Base-by-base conservation (phyloP, 495 filamentous ascomycete species). In the Thermochaetoides thermophila region DNA sequence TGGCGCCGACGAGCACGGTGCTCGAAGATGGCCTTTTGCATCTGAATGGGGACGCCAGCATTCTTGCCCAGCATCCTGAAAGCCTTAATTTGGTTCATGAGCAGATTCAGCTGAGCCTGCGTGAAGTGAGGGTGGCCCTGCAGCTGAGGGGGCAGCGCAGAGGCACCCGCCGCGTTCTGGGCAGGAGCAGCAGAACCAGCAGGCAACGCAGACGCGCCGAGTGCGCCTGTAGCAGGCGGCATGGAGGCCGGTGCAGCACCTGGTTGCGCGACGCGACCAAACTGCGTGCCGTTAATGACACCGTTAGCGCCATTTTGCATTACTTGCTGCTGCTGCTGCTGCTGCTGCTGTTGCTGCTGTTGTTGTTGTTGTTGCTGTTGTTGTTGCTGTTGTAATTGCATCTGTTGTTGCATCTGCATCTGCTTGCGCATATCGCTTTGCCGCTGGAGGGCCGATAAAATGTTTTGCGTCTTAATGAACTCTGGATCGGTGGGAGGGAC, bases 1-100 rank as follows among this genome's bases (percentile, higher is more conserved):
- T 70, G 61, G 37, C 76, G 70, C 22, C 71, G 64, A 27, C 63
- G 63, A 41, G 80, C 76, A 29, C 79, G 76, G 9, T 75, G 70
- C 15, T 74, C 63, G 44, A 83, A 85, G 3, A 92, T 68, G 39
- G 76, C 71, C 45, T 81, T 75, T 49, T 85, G 78, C 24, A 86
- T 61, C 26, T 64, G 60, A n/a, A 64, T 52, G 2, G 84, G 81
- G 11, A 95, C 73, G 1, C 81, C 71, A 17, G 74, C 61, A 35
- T 89, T 89, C 54, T 83, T 89, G 8, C 76, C 73, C 1, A 93
- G 63, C 42, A 76, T 61, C 54, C 83, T 82, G 60, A 92, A 91
- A 5, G 82, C 81, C 40, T 71, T 55, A 27, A 92, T 87, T 49
- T 93, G 85, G 28, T 74, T 73, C 21, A 77, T 64, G 7, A 91